Percentiles rank a stretch among this genome's conserved stretches.
phyloP scores from a whole-genome alignment of 805 yeast species.

The Ogataea angusta region DNA sequence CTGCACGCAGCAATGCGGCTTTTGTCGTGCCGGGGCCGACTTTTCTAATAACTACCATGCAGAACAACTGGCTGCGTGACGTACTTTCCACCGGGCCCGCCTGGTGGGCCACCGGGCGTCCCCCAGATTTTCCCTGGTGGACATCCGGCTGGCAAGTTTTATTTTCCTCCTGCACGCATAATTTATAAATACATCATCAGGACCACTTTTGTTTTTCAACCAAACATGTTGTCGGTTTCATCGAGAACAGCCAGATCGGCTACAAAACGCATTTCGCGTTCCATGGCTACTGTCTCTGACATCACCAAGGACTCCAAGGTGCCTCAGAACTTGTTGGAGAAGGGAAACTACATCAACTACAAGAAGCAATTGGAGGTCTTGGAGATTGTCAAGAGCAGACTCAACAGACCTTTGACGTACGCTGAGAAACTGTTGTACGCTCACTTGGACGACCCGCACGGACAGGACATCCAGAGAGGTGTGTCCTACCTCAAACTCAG shows the following conservation, averaged over 20 bases:
- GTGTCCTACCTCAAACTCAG: slow-evolving; percentile 83
- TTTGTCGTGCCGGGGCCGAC: slow-evolving; percentile 13
- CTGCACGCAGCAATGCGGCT: slow-evolving; percentile 14
- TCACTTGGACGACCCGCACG: slow-evolving; percentile 87
- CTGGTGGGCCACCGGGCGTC: not conserved
- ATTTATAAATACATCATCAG: slow-evolving; percentile 9
- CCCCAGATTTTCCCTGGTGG: slow-evolving; percentile 6
- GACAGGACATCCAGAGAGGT: slow-evolving; percentile 72
- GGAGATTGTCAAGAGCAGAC: slow-evolving; percentile 68
- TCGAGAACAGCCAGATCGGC: slow-evolving; percentile 27
- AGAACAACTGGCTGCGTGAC: slow-evolving; percentile 3
- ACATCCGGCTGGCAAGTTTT: slow-evolving; percentile 1
- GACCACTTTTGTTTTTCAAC: slow-evolving; percentile 11
- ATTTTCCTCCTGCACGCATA: slow-evolving; percentile 9
- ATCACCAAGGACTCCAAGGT: slow-evolving; percentile 55
- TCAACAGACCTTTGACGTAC: slow-evolving; percentile 79
- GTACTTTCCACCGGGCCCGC: not conserved
- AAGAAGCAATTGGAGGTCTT: slow-evolving; percentile 87
- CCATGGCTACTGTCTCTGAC: slow-evolving; percentile 49
- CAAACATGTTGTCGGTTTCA: slow-evolving; percentile 30
- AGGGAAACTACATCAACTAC: slow-evolving; percentile 84
- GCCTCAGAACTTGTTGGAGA: slow-evolving; percentile 58
- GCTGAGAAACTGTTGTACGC: slow-evolving; percentile 95
- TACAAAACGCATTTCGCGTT: slow-evolving; percentile 35
- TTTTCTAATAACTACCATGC: slow-evolving; percentile 8